Evolutionary conservation across 768 basidiomycete species (phyloP).

Genomic region (Tylopilus intermedius): DNA sequence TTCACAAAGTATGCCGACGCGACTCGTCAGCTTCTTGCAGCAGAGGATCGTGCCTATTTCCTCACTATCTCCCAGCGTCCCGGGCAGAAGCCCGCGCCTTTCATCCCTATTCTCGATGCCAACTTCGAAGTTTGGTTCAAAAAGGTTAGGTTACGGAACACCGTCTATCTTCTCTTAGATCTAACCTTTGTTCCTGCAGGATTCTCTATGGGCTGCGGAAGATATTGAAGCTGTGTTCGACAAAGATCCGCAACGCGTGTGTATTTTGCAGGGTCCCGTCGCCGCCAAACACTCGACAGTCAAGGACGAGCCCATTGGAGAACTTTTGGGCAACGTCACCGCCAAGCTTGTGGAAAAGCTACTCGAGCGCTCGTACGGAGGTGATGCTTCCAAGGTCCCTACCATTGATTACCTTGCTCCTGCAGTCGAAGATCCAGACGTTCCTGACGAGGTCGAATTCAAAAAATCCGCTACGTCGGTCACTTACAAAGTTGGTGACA

Average conservation of each 20-base stretch:
- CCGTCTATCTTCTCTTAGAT: background rate
- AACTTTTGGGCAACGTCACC: conserved; percentile 87
- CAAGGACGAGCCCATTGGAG: conserved; percentile 93
- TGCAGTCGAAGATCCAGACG: conserved; percentile 34
- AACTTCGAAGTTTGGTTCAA: conserved; percentile 99
- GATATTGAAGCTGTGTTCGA: conserved; percentile 99
- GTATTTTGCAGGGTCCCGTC: conserved; percentile 95
- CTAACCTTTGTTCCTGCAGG: conserved; percentile 41
- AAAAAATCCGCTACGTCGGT: conserved; percentile 41
- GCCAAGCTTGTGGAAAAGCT: conserved; percentile 71
- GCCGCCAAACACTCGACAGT: conserved; percentile 81
- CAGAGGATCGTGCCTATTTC: conserved; percentile 94
- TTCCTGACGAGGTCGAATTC: conserved; percentile 40
- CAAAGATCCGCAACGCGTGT: conserved; percentile 96
- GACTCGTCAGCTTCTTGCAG: conserved; percentile 78
- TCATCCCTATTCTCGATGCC: conserved; percentile 92
- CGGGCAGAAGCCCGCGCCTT: conserved; percentile 97
- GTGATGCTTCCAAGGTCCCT: conserved; percentile 73
- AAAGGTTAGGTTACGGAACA: conserved; percentile 54
- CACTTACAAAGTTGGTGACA: conserved; percentile 46
- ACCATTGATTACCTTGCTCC: conserved; percentile 79
- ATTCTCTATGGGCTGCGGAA: conserved; percentile 96
- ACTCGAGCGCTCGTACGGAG: conserved; percentile 70
- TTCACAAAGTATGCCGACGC: conserved; percentile 82
- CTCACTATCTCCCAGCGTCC: conserved; percentile 92